A percentile compares a stretch with the other conserved stretches of the same genome.
phyloP scores from a whole-genome alignment of 805 yeast species.

The Starmerella scarabaei region DNA sequence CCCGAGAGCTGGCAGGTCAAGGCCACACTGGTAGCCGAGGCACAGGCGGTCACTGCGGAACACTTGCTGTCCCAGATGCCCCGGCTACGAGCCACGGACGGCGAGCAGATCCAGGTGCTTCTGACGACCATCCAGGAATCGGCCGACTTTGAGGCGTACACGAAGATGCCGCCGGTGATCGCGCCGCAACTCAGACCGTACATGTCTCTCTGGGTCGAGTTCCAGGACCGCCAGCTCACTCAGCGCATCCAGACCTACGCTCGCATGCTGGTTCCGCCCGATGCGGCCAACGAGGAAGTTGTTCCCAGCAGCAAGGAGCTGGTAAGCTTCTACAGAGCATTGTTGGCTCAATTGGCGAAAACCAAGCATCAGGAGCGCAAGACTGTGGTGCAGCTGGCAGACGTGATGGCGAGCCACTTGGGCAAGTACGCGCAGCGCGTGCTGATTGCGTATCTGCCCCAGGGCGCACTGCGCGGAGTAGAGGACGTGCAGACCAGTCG shows the following conservation, averaged over 20 bases:
- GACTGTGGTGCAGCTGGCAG: slow-evolving; percentile 35
- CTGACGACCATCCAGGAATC: slow-evolving; percentile 62
- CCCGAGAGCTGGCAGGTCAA: slow-evolving; percentile 64
- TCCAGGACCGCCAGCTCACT: slow-evolving; percentile 57
- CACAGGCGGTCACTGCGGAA: slow-evolving; percentile 54
- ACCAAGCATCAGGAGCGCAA: slow-evolving; percentile 35
- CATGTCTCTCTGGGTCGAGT: slow-evolving; percentile 69
- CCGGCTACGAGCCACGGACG: slow-evolving; percentile 21
- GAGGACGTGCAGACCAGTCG: slow-evolving; percentile 59
- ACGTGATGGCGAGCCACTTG: slow-evolving; percentile 54
- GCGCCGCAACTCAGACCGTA: slow-evolving; percentile 75
- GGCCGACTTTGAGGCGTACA: slow-evolving; percentile 64
- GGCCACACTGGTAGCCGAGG: slow-evolving; percentile 43
- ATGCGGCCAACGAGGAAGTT: slow-evolving; percentile 39
- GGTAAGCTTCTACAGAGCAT: slow-evolving; percentile 61
- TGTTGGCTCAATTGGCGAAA: slow-evolving; percentile 55
- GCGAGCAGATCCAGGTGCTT: slow-evolving; percentile 45
- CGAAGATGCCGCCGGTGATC: slow-evolving; percentile 33
- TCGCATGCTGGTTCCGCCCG: slow-evolving; percentile 31
- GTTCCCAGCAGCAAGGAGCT: slow-evolving; percentile 79
- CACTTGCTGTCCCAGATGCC: slow-evolving; percentile 48
- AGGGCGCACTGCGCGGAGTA: slow-evolving; percentile 28
- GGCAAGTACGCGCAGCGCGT: slow-evolving; percentile 43
- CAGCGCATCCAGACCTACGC: slow-evolving; percentile 38
- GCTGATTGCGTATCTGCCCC: slow-evolving; percentile 39